Conservation (phyloP, 169 alveolate genomes). For the Amoebophrya sp. region DNA sequence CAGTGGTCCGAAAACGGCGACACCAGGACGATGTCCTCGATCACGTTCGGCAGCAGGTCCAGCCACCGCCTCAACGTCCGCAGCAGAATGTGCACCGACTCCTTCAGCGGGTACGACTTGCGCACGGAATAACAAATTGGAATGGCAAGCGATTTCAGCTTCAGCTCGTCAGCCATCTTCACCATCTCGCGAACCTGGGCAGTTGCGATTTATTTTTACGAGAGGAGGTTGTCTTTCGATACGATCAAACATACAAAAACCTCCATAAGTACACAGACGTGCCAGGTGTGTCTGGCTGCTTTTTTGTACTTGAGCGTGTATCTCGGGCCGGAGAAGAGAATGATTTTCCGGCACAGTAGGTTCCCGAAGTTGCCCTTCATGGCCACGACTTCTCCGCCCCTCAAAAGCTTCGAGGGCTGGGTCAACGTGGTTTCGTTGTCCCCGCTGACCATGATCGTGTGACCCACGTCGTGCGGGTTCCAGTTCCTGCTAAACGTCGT, state of each 20-base stretch:
- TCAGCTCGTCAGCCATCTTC: background rate
- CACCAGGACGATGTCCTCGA: background rate
- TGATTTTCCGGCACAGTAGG: background rate
- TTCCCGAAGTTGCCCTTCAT: background rate
- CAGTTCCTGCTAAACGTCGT: background rate
- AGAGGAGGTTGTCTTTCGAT: too few relatives aligned
- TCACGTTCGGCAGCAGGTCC: background rate
- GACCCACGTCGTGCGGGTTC: background rate
- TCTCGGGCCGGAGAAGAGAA: background rate
- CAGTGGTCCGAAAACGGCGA: background rate
- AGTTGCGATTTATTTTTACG: too few relatives aligned
- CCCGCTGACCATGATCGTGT: background rate
- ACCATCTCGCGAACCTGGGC: background rate
- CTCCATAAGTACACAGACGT: background rate
- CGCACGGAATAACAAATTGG: background rate
- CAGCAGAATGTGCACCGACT: background rate
- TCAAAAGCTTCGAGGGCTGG: background rate
- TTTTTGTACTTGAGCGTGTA: background rate
- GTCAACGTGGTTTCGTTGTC: background rate
- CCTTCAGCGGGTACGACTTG: background rate
- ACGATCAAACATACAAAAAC: too few relatives aligned
- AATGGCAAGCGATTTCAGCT: background rate
- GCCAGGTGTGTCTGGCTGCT: background rate
- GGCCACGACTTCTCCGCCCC: background rate
- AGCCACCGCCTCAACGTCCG: background rate